Evolutionary conservation across 257 asterid genomes (phyloP).

Genomic region (Striga asiatica): DNA sequence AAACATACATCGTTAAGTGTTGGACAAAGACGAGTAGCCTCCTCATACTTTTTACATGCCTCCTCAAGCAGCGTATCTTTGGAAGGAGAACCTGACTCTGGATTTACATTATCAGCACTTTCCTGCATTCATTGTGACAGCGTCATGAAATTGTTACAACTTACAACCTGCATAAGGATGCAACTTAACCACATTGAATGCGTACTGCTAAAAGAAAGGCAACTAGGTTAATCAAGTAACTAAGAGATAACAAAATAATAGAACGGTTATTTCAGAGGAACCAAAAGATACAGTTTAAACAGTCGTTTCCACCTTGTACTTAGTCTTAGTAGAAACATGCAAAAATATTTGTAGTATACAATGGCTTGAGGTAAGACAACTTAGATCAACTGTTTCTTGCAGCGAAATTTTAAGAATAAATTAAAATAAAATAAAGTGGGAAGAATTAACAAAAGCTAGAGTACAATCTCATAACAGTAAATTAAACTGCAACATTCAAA

Average conservation of each 20-base stretch:
- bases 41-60: conserved; percentile 93
- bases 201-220: conserved; percentile 9
- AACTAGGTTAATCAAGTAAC: not conserved
- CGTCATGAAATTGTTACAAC: conserved; percentile 1
- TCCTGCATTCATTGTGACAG: conserved; percentile 53
- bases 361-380: conserved; percentile 11
- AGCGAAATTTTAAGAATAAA: conserved; percentile 3
- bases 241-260: not conserved
- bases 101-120: conserved; percentile 92
- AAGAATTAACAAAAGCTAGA: too few relatives aligned
- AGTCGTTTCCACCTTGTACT: not conserved
- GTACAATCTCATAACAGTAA: conserved; percentile 7
- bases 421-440: conserved; percentile 14
- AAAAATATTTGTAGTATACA: not conserved
- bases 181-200: conserved; percentile 8
- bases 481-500: conserved; percentile 22
- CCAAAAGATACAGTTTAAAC: not conserved
- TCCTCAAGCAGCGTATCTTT: conserved; percentile 94
- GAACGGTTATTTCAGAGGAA: conserved; percentile 1
- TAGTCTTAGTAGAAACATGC: not conserved
- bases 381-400: not conserved
- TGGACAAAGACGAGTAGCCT: conserved; percentile 93
- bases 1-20: conserved; percentile 84
- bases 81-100: conserved; percentile 80
- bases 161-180: conserved; percentile 7